These are phyloP conservation scores for Endogone sp. DNA, from an alignment of 192 early-diverging fungal genomes.

Conservation along the genomic window DNA sequence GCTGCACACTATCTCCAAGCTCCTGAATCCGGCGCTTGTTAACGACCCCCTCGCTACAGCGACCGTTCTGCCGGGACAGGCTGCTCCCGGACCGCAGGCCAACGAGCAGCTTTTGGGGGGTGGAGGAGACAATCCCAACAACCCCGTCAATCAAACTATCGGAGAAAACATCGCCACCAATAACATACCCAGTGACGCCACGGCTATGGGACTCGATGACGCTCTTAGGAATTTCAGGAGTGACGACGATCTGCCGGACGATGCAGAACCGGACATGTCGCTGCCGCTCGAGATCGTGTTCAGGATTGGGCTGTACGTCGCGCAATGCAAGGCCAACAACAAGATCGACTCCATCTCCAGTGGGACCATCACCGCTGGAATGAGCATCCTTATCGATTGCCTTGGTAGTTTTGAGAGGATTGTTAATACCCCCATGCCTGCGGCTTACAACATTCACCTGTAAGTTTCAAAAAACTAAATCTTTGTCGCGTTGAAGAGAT, in stretches of 20 bases:
- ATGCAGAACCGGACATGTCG: conserved; percentile 38
- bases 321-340: conserved; percentile 36
- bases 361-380: conserved; percentile 39
- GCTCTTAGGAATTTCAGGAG: too few relatives aligned
- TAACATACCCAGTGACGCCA: conserved; percentile 12
- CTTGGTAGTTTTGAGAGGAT: conserved; percentile 66
- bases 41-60: background rate
- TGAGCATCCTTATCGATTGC: conserved; percentile 55
- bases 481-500: too few relatives aligned
- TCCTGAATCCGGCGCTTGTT: background rate
- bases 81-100: background rate
- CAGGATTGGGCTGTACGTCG: conserved; percentile 46
- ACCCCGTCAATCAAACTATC: conserved; percentile 8
- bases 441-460: conserved; percentile 72
- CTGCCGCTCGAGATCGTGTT: conserved; percentile 45
- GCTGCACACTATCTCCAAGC: background rate
- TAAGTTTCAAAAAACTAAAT: too few relatives aligned
- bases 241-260: conserved; percentile 36
- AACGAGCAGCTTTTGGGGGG: conserved; percentile 8
- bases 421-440: conserved; percentile 69
- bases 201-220: conserved; percentile 26
- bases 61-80: background rate
- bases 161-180: conserved; percentile 14
- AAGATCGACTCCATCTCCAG: conserved; percentile 48
- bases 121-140: conserved; percentile 18